Conservation (phyloP, 345 rosid genomes). For the Salix dunnii region DNA sequence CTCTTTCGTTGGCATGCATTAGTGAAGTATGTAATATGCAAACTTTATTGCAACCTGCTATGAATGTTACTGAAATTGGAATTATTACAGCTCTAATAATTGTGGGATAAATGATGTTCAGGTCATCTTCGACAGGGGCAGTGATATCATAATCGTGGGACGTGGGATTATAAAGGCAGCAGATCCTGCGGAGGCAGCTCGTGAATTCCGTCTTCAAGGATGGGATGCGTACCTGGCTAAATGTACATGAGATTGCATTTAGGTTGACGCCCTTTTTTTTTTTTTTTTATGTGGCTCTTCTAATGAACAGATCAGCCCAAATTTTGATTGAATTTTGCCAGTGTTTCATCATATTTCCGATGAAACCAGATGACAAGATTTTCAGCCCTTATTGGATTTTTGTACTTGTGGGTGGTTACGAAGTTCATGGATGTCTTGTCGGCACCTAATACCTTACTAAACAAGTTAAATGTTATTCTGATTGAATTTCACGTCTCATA, state of each 20-base stretch:
- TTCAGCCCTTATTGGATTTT: not conserved
- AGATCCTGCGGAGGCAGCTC: conserved; percentile 70
- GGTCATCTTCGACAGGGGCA: conserved; percentile 86
- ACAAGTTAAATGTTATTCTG: not conserved
- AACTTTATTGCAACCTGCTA: not conserved
- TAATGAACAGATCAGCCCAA: not conserved
- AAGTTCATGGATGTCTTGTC: not conserved
- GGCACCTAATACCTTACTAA: not conserved
- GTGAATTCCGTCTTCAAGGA: conserved; percentile 82
- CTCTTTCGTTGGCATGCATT: not conserved
- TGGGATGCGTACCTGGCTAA: conserved; percentile 92
- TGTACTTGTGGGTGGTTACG: not conserved
- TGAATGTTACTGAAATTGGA: not conserved
- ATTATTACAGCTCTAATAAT: not conserved
- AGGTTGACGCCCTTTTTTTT: not conserved
- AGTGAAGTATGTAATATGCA: not conserved
- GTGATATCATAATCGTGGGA: conserved; percentile 95
- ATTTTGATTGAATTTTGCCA: not conserved
- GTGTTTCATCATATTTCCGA: not conserved
- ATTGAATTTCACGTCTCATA: not conserved
- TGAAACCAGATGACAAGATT: not conserved
- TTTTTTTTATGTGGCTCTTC: not conserved
- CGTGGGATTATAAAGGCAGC: conserved; percentile 89
- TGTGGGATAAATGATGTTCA: conserved; percentile 10
- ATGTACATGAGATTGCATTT: conserved; percentile 24